These are phyloP conservation scores for Mercurialis annua DNA, from an alignment of 345 rosid genomes.

Conservation along the genomic window DNA sequence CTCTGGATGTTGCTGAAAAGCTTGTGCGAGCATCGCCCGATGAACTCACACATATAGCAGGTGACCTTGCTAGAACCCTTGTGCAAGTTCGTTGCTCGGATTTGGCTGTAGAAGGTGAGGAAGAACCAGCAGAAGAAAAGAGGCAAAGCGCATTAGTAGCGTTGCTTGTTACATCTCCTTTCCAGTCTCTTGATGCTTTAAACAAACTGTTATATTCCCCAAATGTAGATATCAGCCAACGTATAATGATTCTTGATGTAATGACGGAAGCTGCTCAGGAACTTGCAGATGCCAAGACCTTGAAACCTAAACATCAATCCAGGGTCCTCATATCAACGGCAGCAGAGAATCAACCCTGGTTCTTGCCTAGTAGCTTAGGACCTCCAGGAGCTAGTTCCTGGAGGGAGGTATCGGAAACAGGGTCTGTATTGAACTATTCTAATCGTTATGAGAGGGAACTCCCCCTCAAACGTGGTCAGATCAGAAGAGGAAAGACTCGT, in stretches of 20 bases:
- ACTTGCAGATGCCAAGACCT: slow-evolving; percentile 64
- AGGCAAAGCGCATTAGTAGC: slow-evolving; percentile 83
- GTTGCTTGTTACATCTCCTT: slow-evolving; percentile 70
- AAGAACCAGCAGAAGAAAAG: slow-evolving; percentile 94
- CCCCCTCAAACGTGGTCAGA: slow-evolving; percentile 54
- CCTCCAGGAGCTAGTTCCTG: slow-evolving; percentile 63
- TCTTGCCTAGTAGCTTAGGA: slow-evolving; percentile 73
- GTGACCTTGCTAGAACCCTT: slow-evolving; percentile 75
- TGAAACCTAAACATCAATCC: slow-evolving; percentile 49
- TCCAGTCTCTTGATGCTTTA: slow-evolving; percentile 64
- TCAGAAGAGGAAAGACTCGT: slow-evolving; percentile 69
- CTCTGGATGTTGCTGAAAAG: slow-evolving; percentile 77
- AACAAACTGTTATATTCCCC: slow-evolving; percentile 74
- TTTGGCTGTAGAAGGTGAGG: slow-evolving; percentile 87
- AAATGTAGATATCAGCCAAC: slow-evolving; percentile 83
- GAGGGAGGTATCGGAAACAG: slow-evolving; percentile 70
- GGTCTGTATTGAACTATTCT: slow-evolving; percentile 63
- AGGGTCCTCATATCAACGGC: slow-evolving; percentile 56
- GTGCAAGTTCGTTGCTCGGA: slow-evolving; percentile 90
- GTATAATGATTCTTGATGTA: slow-evolving; percentile 93
- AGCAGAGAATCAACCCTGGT: slow-evolving; percentile 87
- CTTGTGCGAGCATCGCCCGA: slow-evolving; percentile 95
- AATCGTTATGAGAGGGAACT: slow-evolving; percentile 86
- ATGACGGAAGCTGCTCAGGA: slow-evolving; percentile 92
- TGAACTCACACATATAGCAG: slow-evolving; percentile 72